These are phyloP conservation scores for Hirsutella rhossiliensis DNA, from an alignment of 2,329 filamentous ascomycete species.

Conservation along the genomic window DNA sequence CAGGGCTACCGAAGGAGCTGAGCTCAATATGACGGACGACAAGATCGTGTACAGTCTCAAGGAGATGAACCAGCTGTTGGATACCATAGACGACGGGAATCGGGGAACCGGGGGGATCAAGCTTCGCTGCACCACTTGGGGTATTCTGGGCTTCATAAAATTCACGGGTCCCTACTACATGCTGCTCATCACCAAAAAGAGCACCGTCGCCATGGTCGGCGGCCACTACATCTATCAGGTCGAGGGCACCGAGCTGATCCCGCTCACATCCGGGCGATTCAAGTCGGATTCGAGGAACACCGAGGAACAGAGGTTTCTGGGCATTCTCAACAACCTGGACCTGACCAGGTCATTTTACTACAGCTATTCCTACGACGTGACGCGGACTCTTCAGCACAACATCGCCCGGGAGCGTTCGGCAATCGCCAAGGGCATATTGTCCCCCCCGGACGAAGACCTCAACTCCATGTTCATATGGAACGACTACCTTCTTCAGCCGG, in stretches of 20 bases:
- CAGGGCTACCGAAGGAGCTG: constrained; percentile 63
- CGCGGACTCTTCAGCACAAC: constrained; percentile 82
- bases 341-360: constrained; percentile 91
- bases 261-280: constrained; percentile 65
- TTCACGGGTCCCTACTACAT: constrained; percentile 97
- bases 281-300: constrained; percentile 69
- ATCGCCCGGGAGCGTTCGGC: constrained; percentile 69
- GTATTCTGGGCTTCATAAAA: constrained; percentile 83
- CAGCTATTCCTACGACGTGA: constrained; percentile 96
- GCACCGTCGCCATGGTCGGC: constrained; percentile 89
- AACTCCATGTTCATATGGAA: constrained; percentile 99
- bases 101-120: constrained; percentile 81
- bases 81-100: constrained; percentile 92
- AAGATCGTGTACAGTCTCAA: constrained; percentile 87
- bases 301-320: constrained; percentile 80
- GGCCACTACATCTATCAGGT: constrained; percentile 95
- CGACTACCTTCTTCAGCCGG: constrained; percentile 72
- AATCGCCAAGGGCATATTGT: constrained; percentile 50
- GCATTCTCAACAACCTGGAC: constrained; percentile 84
- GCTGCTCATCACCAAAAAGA: constrained; percentile 91
- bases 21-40: constrained; percentile 81
- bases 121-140: constrained; percentile 84
- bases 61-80: constrained; percentile 87
- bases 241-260: constrained; percentile 84
- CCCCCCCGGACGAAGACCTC: constrained; percentile 50